phyloP scores from a whole-genome alignment of 495 filamentous ascomycete genomes.

The Xylaria grammica region DNA sequence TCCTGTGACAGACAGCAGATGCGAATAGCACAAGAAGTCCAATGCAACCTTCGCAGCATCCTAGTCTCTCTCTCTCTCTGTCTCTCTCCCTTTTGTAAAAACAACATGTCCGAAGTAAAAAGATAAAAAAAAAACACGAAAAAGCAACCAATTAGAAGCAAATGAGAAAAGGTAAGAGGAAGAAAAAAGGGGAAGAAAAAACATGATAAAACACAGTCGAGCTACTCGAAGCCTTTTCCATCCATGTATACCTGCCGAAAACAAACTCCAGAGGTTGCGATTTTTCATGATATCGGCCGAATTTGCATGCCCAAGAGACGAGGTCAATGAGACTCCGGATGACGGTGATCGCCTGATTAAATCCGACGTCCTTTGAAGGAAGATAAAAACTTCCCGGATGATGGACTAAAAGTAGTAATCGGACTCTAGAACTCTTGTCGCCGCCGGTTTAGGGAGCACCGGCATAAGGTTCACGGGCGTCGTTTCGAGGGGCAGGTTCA shows the following conservation, averaged over 20 bases:
- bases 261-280: slow-evolving; percentile 39
- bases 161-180: too few species aligned
- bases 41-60: slow-evolving; percentile 33
- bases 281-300: slow-evolving; percentile 36
- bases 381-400: slow-evolving; percentile 23
- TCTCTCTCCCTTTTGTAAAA: slow-evolving; percentile 22
- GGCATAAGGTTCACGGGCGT: slow-evolving; percentile 65
- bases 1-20: slow-evolving; percentile 21
- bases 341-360: slow-evolving; percentile 21
- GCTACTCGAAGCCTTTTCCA: slow-evolving; percentile 40
- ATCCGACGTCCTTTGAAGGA: slow-evolving; percentile 17
- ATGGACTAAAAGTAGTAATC: slow-evolving; percentile 27
- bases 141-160: slow-evolving; percentile 23
- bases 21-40: slow-evolving; percentile 25
- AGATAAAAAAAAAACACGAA: slow-evolving; percentile 24
- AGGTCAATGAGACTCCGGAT: slow-evolving; percentile 22
- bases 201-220: slow-evolving; percentile 28
- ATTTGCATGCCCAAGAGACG: slow-evolving; percentile 33
- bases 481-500: slow-evolving; percentile 65
- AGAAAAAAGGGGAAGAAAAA: too few species aligned
- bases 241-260: slow-evolving; percentile 44
- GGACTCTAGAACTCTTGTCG: not conserved
- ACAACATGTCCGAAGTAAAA: slow-evolving; percentile 25
- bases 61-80: slow-evolving; percentile 31
- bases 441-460: slow-evolving; percentile 39